Base-by-base conservation (phyloP, 164 flowering plant species). In the Umbellularia californica region DNA sequence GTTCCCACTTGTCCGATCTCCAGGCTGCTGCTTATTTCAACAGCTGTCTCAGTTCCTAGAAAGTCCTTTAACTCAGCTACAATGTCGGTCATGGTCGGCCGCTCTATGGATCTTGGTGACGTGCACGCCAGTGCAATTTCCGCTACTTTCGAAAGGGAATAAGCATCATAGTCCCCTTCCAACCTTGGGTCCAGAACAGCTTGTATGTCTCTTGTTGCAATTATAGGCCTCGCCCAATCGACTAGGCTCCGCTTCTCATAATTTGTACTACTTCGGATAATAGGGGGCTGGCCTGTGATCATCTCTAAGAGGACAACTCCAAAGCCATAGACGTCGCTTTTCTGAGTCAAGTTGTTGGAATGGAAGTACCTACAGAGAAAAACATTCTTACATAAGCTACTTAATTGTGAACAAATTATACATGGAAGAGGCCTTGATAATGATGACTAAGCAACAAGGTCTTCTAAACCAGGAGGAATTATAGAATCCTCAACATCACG, bases 271-370 rank as follows among this genome's bases (percentile, higher is more conserved):
- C 47, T 41, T 7, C 11, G 47, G 47, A 7, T 41, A 41, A 82
- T 78, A 0, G 83, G 82, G 0, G 84, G 78, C 4, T 63, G 80
- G 62, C 90, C 77, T 20, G 90, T 83, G 33, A 87, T 79, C 20
- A 87, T 75, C 78, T 84, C 87, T 69, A 88, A 78, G 2, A 87
- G 78, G 51, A 87, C 86, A n/a, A 84, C 66, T 23, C 92, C 88
- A 58, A 87, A 87, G 75, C 92, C 82, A 60, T 77, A 88, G 2
- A 85, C 86, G 72, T 88, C 88, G 50, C 89, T 87, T 70, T 83
- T 88, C 80, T 84, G 82, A 5, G 70, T 84, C 76, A 88, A 65
- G 75, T 75, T 73, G 58, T 66, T 72, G 5, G 83, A 47, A 10
- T 9, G 9, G 47, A 50, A 71, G 58, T 85, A 86, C 82, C 86